Conservation (phyloP, 345 rosid genomes). For the Brassica napus region Da-Ae NC_063450.1:12606501-12607000, state of each 20-base stretch:
- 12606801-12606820: too few relatives aligned
- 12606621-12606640: constrained; percentile 47
- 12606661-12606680: constrained; percentile 82
- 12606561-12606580: background rate
- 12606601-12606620: too few relatives aligned
- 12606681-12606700: constrained; percentile 18
- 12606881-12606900: constrained; percentile 79
- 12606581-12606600: too few relatives aligned
- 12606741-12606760: background rate
- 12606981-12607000: too few relatives aligned
- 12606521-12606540: background rate
- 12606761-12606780: too few relatives aligned
- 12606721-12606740: background rate
- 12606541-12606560: background rate
- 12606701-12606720: background rate
- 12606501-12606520: constrained; percentile 73
- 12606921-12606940: background rate
- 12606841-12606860: constrained; percentile 49
- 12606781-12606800: too few relatives aligned
- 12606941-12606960: background rate
- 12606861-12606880: constrained; percentile 88
- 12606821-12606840: too few relatives aligned
- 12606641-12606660: constrained; percentile 62
- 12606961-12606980: background rate
- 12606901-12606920: constrained; percentile 78